Percentiles rank a stretch among this genome's conserved stretches.
These are phyloP conservation scores for Cercospora beticola DNA, from an alignment of 2,329 filamentous ascomycete species.

Conservation along the genomic window DNA sequence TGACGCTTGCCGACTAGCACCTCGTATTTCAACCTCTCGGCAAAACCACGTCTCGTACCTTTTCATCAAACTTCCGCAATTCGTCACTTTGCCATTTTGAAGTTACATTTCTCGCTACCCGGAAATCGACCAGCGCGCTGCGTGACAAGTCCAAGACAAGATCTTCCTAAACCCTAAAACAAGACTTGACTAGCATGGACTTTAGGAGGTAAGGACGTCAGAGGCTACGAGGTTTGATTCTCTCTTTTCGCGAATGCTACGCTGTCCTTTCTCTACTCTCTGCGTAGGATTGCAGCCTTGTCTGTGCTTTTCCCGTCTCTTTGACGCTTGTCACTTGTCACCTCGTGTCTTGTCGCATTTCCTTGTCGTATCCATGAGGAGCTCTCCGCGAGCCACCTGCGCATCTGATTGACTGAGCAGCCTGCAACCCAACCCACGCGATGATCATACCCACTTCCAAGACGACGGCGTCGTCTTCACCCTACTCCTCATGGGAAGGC, in stretches of 20 bases:
- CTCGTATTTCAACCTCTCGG: background rate
- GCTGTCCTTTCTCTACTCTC: background rate
- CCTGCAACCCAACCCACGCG: background rate
- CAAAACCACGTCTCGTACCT: background rate
- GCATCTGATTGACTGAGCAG: background rate
- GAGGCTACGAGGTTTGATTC: background rate
- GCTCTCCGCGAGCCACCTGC: background rate
- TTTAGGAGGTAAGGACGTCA: background rate
- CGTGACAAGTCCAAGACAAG: background rate
- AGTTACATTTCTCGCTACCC: background rate
- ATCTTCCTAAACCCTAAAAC: background rate
- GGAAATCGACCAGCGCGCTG: background rate
- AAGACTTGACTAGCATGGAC: background rate
- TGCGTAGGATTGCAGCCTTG: background rate
- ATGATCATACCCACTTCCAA: background rate
- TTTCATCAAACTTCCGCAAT: background rate
- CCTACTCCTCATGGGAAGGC: background rate
- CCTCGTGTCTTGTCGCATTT: background rate
- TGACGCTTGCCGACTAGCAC: background rate
- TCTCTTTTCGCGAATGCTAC: background rate
- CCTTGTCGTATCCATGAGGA: background rate
- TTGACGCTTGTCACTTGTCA: background rate
- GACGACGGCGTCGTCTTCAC: background rate
- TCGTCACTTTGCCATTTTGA: background rate
- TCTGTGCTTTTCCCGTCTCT: background rate